These are phyloP conservation scores for Leucoagaricus sp. DNA, from an alignment of 1,284 basidiomycete genomes.

Conservation along the genomic window DNA sequence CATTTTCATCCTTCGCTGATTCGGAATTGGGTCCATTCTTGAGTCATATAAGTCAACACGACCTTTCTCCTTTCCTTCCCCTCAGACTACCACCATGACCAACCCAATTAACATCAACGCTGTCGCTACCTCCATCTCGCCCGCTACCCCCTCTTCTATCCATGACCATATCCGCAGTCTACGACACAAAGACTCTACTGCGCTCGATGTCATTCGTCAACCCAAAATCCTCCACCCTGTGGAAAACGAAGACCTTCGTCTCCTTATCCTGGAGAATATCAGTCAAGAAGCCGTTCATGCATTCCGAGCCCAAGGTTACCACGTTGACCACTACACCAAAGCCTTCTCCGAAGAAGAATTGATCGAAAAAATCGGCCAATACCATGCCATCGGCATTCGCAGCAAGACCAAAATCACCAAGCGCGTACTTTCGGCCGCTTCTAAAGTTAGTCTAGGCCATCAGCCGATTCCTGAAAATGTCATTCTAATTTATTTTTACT, in stretches of 20 bases:
- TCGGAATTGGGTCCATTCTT: background rate
- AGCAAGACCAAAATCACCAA: slow-evolving; percentile 97
- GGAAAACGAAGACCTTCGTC: slow-evolving; percentile 73
- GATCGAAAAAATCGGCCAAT: slow-evolving; percentile 81
- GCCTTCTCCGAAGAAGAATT: slow-evolving; percentile 94
- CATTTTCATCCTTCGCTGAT: background rate
- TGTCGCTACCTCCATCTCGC: slow-evolving; percentile 52
- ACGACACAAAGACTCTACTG: slow-evolving; percentile 26
- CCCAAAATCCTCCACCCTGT: slow-evolving; percentile 75
- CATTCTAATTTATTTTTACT: slow-evolving; percentile 1
- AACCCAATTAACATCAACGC: slow-evolving; percentile 46
- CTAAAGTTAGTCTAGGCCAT: slow-evolving; percentile 56
- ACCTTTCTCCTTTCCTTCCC: slow-evolving; percentile 11
- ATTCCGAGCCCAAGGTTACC: slow-evolving; percentile 86
- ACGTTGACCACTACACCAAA: slow-evolving; percentile 89
- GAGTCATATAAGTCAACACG: slow-evolving; percentile 12
- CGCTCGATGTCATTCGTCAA: slow-evolving; percentile 41
- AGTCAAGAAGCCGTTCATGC: slow-evolving; percentile 86
- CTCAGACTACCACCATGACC: slow-evolving; percentile 26
- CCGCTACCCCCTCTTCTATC: slow-evolving; percentile 36
- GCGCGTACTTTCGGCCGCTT: slow-evolving; percentile 83
- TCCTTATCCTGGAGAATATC: slow-evolving; percentile 95
- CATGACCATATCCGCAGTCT: slow-evolving; percentile 47
- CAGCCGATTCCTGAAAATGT: slow-evolving; percentile 7
- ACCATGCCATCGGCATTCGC: slow-evolving; percentile 96